Percentiles rank a stretch among this genome's conserved stretches.
Evolutionary conservation across 1,284 basidiomycete species (phyloP).

Genomic region (Naganishia cerealis): DNA sequence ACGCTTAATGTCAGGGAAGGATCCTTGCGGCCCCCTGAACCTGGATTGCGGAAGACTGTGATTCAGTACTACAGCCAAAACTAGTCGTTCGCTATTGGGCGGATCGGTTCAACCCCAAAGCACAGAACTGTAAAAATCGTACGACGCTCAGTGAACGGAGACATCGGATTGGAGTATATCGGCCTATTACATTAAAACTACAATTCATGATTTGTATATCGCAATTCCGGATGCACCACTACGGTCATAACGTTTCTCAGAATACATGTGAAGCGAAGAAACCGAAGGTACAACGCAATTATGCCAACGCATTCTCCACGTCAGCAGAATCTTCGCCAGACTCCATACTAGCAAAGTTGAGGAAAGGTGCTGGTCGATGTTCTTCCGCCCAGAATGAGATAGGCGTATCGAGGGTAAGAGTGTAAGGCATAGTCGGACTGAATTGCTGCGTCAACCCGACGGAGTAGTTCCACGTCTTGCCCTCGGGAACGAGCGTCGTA

Average conservation of each 20-base stretch:
- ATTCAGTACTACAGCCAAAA: too few species aligned
- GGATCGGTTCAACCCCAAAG: too few species aligned
- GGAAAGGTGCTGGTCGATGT: constrained; percentile 86
- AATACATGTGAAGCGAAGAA: neutral
- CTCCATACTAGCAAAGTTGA: constrained; percentile 85
- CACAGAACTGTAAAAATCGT: too few species aligned
- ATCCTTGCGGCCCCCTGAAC: too few species aligned
- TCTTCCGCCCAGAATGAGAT: constrained; percentile 93
- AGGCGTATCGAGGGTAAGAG: constrained; percentile 85
- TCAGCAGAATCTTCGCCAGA: constrained; percentile 83
- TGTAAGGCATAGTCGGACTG: constrained; percentile 79
- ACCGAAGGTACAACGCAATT: neutral
- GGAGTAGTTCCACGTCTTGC: constrained; percentile 90
- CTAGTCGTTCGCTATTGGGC: too few species aligned
- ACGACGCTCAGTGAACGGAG: neutral
- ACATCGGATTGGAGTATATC: neutral
- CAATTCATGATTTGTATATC: neutral
- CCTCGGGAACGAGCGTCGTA: constrained; percentile 86
- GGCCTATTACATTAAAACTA: neutral
- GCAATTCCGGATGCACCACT: neutral
- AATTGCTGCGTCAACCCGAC: constrained; percentile 88
- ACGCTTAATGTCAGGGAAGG: too few species aligned
- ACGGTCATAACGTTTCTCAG: neutral
- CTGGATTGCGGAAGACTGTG: too few species aligned
- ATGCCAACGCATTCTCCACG: constrained; percentile 67